Evolutionary conservation across 768 basidiomycete genomes (phyloP).

Genomic region (Plicaturopsis crispa): DNA sequence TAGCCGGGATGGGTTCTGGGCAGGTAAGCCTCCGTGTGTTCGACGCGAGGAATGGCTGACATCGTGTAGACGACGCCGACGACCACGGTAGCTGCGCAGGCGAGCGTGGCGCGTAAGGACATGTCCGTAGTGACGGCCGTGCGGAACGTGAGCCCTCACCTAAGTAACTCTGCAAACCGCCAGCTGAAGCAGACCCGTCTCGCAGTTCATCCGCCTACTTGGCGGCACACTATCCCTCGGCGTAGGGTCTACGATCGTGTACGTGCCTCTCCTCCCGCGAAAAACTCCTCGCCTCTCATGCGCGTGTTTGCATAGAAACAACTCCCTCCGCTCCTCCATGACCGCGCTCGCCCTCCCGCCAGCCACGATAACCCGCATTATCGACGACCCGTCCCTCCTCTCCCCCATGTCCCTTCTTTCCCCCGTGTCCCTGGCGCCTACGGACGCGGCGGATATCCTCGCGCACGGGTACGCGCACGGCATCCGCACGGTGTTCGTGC

Average conservation of each 20-base stretch:
- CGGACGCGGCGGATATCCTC: slow-evolving; percentile 34
- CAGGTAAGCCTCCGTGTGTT: slow-evolving; percentile 31
- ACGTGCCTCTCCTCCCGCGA: slow-evolving; percentile 6
- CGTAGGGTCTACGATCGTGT: slow-evolving; percentile 53
- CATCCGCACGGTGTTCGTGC: slow-evolving; percentile 51
- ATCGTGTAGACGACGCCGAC: slow-evolving; percentile 53
- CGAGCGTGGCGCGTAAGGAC: slow-evolving; percentile 59
- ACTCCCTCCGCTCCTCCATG: slow-evolving; percentile 37
- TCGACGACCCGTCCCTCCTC: slow-evolving; percentile 40
- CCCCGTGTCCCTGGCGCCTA: slow-evolving; percentile 26
- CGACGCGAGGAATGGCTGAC: too few species aligned
- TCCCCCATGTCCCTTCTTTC: too few species aligned
- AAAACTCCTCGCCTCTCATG: neutral
- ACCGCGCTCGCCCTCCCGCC: slow-evolving; percentile 26
- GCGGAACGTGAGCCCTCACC: slow-evolving; percentile 50
- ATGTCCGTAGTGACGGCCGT: slow-evolving; percentile 74
- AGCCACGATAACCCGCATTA: slow-evolving; percentile 31
- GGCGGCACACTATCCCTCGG: slow-evolving; percentile 70
- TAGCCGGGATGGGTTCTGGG: slow-evolving; percentile 56
- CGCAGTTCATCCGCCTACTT: slow-evolving; percentile 57
- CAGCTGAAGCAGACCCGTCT: too few species aligned
- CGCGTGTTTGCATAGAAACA: slow-evolving; percentile 27
- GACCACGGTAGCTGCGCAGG: slow-evolving; percentile 67
- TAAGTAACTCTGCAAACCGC: too few species aligned
- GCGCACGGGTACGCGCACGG: slow-evolving; percentile 46